These are phyloP conservation scores for Gardenia jasminoides DNA, from an alignment of 257 asterid genomes.

Conservation along the genomic window DNA sequence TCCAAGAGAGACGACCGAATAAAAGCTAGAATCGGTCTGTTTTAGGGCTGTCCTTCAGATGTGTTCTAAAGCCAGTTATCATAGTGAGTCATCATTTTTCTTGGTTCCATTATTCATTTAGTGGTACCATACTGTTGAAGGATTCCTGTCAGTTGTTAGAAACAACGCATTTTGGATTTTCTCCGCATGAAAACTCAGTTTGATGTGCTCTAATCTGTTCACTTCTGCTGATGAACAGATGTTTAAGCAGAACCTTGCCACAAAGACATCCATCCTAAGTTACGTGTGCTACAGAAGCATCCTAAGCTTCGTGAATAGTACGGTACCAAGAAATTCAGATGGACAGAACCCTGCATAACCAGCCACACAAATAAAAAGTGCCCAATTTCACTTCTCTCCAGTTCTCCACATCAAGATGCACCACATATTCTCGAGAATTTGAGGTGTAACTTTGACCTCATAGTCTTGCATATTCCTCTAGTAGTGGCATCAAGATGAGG, in stretches of 20 bases:
- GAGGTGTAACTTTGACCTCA: not conserved
- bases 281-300: too few relatives aligned
- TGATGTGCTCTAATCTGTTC: constrained; percentile 3
- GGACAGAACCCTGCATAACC: not conserved
- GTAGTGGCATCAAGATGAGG: too few relatives aligned
- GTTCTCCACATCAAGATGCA: not conserved
- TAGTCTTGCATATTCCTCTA: not conserved
- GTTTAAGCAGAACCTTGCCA: not conserved
- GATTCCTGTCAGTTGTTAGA: not conserved
- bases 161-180: not conserved
- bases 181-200: not conserved
- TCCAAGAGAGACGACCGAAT: not conserved
- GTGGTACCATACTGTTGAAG: not conserved
- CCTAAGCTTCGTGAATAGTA: not conserved
- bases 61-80: not conserved
- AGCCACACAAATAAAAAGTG: constrained; percentile 1
- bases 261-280: not conserved
- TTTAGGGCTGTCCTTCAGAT: not conserved
- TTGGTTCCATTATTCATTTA: too few relatives aligned
- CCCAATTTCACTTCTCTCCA: too few relatives aligned
- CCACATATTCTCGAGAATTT: too few relatives aligned
- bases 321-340: too few relatives aligned
- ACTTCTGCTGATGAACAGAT: not conserved
- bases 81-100: not conserved
- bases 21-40: not conserved